Evolutionary conservation across 164 flowering plant species (phyloP), one percentile per base, ranked within the genome.

Genomic region (Hamamelis virginiana): DNA sequence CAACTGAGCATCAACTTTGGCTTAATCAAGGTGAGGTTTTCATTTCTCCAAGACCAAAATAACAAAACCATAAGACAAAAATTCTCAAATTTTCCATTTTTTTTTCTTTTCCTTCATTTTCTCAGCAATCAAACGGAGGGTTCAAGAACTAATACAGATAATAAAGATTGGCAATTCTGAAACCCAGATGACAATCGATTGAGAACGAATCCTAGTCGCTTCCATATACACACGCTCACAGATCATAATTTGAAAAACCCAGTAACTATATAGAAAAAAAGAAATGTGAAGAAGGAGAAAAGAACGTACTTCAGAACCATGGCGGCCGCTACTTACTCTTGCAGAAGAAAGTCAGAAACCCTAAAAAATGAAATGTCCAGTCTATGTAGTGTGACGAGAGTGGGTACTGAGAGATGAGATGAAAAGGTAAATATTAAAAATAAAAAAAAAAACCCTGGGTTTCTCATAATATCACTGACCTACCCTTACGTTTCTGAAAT

Each of bases 231-330:
- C n/a, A n/a, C n/a, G n/a, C n/a, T 33, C 41, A 33, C 2, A 33
- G 41, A 33, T 6, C 6, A 33, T 2, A 33, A 33, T 33, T 33
- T 33, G 2, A 33, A 33, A 33, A 33, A 33, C 41, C 41, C 41
- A 33, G 41, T 33, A 33, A 33, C 41, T 33, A 33, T 6, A 33
- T 33, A 68, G 15, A 14, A 15, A 23, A 28, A 12, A 4, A 43
- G 18, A 9, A 14, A 59, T 14, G n/a, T 1, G 16, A 27, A 26
- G 45, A 19, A 21, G 1, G 19, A 46, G n/a, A 28, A 69, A 62
- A 18, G 16, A 21, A 50, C 72, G 6, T 69, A 60, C 67, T 70
- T 70, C 62, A 70, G 67, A 41, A 69, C 72, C 72, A 62, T 69
- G 72, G 72, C 16, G 66, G 60, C 25, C 2, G 58, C 58, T 18